These are phyloP conservation scores for Nigrospora sphaerica DNA, from an alignment of 2,329 filamentous ascomycete genomes.

Conservation along the genomic window DNA sequence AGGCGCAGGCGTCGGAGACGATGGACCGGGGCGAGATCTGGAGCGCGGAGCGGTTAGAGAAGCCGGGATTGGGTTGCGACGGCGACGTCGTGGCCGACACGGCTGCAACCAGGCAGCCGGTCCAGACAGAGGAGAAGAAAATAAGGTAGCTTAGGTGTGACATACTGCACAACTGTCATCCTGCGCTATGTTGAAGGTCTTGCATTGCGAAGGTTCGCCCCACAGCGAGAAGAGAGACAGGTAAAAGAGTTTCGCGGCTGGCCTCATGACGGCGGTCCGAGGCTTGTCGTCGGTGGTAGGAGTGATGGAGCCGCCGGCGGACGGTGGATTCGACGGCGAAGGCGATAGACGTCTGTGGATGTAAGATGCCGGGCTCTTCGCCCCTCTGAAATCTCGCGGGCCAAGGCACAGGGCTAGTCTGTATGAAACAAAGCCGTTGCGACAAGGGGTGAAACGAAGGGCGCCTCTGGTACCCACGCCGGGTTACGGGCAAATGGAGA, in stretches of 20 bases:
- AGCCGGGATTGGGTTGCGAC: conserved; percentile 4
- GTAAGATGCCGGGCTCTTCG: background rate
- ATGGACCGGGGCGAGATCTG: conserved; percentile 85
- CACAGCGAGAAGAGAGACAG: conserved; percentile 50
- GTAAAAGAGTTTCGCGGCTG: conserved; percentile 47
- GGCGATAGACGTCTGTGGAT: background rate
- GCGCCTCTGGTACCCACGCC: too few species aligned
- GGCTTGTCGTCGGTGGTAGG: too few species aligned
- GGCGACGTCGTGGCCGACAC: conserved; percentile 8
- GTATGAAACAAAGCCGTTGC: too few species aligned
- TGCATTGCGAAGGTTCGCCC: conserved; percentile 39
- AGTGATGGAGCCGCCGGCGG: too few species aligned
- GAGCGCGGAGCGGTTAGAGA: conserved; percentile 29
- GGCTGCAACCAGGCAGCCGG: conserved; percentile 15
- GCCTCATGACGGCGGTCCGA: conserved; percentile 33
- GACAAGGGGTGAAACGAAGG: too few species aligned
- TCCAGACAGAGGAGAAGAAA: conserved; percentile 10
- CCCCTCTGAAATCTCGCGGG: too few species aligned
- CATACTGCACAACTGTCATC: conserved; percentile 47
- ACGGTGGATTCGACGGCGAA: too few species aligned
- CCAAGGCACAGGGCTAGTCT: too few species aligned
- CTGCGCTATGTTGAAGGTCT: conserved; percentile 25
- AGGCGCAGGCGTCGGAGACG: conserved; percentile 90
- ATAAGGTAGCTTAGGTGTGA: conserved; percentile 13
- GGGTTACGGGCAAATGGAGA: too few species aligned